Conservation (phyloP, 2,329 filamentous ascomycete species). For the Alternaria tenuissima region DNA sequence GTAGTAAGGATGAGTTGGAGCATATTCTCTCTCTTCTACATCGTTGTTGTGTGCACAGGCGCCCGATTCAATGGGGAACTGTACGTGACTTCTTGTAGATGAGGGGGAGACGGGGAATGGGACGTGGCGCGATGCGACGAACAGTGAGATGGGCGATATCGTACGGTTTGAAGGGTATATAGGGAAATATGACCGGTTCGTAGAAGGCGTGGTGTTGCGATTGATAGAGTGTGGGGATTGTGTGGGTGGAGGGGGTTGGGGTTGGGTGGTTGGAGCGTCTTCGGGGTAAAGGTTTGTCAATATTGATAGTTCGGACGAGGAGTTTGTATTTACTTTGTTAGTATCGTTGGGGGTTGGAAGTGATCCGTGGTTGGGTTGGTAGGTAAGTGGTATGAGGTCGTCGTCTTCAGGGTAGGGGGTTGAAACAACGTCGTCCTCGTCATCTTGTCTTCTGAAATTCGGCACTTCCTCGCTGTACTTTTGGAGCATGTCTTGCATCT, state of each 20-base stretch:
- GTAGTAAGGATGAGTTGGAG: constrained; percentile 2
- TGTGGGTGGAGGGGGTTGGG: constrained; percentile 9
- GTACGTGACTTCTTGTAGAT: background rate
- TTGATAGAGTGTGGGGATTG: background rate
- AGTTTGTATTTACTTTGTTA: background rate
- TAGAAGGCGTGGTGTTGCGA: background rate
- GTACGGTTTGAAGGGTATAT: background rate
- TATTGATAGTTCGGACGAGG: background rate
- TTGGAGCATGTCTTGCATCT: background rate
- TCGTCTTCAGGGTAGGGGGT: constrained; percentile 11
- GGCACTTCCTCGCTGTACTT: background rate
- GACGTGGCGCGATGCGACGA: background rate
- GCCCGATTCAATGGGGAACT: too few relatives aligned
- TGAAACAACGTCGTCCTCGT: background rate
- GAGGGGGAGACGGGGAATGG: background rate
- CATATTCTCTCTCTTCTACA: background rate
- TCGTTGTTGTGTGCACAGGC: background rate
- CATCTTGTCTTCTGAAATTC: background rate
- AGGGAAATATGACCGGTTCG: background rate
- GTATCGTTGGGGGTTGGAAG: background rate
- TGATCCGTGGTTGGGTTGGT: background rate
- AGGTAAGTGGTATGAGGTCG: constrained; percentile 3
- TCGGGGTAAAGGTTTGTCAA: constrained; percentile 5
- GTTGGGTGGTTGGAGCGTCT: constrained; percentile 4
- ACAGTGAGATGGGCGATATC: background rate